A percentile compares a stretch with the other conserved stretches of the same genome.
Conservation (phyloP, 2,329 filamentous ascomycete species). For the Eurotiales sp. region DNA sequence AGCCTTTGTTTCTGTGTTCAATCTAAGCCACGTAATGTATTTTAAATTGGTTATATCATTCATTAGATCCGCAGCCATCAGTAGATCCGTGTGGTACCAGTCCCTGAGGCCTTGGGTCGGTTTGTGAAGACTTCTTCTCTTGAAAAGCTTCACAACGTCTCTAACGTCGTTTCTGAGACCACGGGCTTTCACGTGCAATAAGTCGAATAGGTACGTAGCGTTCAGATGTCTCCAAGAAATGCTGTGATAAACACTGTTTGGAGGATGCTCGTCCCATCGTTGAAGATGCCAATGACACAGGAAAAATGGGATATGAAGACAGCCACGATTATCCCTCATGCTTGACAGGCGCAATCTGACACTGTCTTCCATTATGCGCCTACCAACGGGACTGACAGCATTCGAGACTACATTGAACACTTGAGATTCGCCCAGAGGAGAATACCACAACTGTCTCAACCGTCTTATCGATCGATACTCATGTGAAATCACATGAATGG, state of each 20-base stretch:
- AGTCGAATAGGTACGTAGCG: slow-evolving; percentile 23
- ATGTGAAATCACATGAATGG: neutral
- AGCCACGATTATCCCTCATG: no score
- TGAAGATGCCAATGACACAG: slow-evolving; percentile 8
- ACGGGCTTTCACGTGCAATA: slow-evolving; percentile 1
- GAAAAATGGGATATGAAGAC: neutral
- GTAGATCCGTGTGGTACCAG: neutral
- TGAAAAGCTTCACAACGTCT: no score
- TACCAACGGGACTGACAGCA: neutral
- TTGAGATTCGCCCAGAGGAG: slow-evolving; percentile 10
- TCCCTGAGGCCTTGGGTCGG: no score
- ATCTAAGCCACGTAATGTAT: slow-evolving; percentile 23
- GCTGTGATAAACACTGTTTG: slow-evolving; percentile 13
- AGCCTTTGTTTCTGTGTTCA: slow-evolving; percentile 21
- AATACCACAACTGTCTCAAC: neutral
- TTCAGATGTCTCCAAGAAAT: slow-evolving; percentile 29
- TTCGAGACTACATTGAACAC: neutral
- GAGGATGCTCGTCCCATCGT: slow-evolving; percentile 7
- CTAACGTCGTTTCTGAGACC: no score
- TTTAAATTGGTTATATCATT: slow-evolving; percentile 3
- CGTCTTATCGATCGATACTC: neutral
- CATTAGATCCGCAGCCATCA: neutral
- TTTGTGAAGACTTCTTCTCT: no score
- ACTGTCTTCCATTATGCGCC: neutral
- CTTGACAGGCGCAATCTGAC: neutral